A percentile compares a stretch with the other conserved stretches of the same genome.
Conservation (phyloP, 2,329 filamentous ascomycete species). For the Albophoma yamanashiensis region DNA sequence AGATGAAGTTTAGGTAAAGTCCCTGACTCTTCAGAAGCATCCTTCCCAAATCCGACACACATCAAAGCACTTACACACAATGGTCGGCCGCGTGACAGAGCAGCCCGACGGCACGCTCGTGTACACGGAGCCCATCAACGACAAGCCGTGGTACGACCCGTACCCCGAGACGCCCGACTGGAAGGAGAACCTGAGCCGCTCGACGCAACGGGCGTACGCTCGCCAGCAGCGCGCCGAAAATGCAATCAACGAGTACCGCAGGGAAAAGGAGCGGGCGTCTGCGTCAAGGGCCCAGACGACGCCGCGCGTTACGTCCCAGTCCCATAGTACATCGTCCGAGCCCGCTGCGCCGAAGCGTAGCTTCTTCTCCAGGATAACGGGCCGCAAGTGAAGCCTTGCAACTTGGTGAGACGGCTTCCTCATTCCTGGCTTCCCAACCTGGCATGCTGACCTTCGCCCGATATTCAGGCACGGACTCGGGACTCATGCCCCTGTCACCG, state of each 20-base stretch:
- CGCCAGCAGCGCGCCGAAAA: neutral
- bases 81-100: neutral
- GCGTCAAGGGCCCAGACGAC: neutral
- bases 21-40: neutral
- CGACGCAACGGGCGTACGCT: neutral
- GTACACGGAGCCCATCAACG: neutral
- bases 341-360: neutral
- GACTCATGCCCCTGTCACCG: too few relatives aligned
- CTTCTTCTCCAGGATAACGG: neutral
- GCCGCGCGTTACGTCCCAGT: too few relatives aligned
- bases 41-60: too few relatives aligned
- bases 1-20: neutral
- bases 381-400: neutral
- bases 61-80: neutral
- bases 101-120: neutral
- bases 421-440: neutral
- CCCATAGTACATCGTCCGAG: too few relatives aligned
- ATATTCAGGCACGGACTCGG: neutral
- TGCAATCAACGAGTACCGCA: neutral
- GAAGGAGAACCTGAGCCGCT: neutral
- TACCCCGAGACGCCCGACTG: neutral
- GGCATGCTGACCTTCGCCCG: neutral
- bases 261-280: neutral
- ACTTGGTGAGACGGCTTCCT: neutral
- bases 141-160: neutral